A percentile compares a stretch with the other conserved stretches of the same genome.
These are phyloP conservation scores for Escallonia herrerae DNA, from an alignment of 129 eudicot genomes.

Conservation along the genomic window DNA sequence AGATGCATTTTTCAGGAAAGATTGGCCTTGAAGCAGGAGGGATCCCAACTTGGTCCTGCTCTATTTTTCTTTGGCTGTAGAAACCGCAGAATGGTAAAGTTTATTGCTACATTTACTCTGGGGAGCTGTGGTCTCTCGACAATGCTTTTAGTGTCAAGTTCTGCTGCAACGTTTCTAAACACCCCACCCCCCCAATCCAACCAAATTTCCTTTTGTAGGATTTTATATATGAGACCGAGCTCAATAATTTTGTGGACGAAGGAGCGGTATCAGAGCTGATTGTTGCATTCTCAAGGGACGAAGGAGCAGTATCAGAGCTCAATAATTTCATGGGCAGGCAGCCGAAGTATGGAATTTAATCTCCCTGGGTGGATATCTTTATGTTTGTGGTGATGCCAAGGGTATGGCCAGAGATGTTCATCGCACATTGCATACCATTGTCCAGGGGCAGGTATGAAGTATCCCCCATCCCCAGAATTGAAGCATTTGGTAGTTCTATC, in stretches of 20 bases:
- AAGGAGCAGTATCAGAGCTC: conserved; percentile 43
- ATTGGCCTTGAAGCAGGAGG: conserved; percentile 52
- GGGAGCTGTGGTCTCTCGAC: neutral
- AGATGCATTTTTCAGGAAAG: conserved; percentile 50
- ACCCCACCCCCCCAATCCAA: neutral
- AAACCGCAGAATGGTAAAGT: conserved; percentile 56
- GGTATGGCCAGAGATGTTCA: conserved; percentile 90
- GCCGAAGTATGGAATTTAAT: conserved; percentile 51
- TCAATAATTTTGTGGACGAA: conserved; percentile 41
- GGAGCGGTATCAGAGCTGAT: conserved; percentile 64
- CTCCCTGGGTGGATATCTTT: conserved; percentile 50
- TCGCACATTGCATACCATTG: conserved; percentile 58
- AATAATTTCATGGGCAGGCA: conserved; percentile 36
- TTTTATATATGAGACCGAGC: conserved; percentile 73
- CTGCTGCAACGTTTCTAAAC: neutral
- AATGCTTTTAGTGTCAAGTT: neutral
- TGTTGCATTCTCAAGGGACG: conserved; percentile 84
- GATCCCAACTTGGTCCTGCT: conserved; percentile 62
- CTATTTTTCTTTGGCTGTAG: conserved; percentile 73
- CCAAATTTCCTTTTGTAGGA: conserved; percentile 31
- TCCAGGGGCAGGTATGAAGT: conserved; percentile 47
- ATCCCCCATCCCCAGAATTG: conserved; percentile 3
- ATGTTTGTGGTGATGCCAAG: conserved; percentile 85
- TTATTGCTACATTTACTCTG: neutral
- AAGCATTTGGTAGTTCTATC: no score